phyloP scores from a whole-genome alignment of 352 stramenopile species.

The Halophytophthora batemanensis region DNA sequence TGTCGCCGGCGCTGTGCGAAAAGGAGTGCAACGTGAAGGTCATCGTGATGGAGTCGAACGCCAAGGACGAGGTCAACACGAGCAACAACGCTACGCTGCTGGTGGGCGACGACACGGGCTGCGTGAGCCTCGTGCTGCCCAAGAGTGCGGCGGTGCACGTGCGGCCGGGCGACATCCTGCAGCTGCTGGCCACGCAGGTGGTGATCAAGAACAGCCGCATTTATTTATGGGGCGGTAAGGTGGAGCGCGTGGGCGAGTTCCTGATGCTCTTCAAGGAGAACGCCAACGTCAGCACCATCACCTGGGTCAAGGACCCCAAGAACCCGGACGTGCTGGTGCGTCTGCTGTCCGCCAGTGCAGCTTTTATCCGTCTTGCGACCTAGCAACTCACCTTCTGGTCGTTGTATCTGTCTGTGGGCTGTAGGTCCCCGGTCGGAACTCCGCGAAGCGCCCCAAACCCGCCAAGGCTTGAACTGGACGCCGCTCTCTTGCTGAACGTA shows the following conservation, averaged over 20 bases:
- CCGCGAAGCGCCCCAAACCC: slow-evolving; percentile 53
- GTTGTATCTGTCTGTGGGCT: background rate
- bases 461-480: too few relatives aligned
- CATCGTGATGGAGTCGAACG: slow-evolving; percentile 80
- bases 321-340: slow-evolving; percentile 66
- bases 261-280: slow-evolving; percentile 85
- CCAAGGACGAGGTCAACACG: slow-evolving; percentile 71
- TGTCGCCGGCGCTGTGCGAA: slow-evolving; percentile 47
- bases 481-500: too few relatives aligned
- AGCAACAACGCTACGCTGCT: slow-evolving; percentile 82
- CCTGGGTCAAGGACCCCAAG: slow-evolving; percentile 78
- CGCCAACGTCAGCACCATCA: slow-evolving; percentile 77
- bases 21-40: slow-evolving; percentile 77
- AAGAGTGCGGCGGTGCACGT: slow-evolving; percentile 66
- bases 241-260: slow-evolving; percentile 85
- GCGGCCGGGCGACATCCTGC: slow-evolving; percentile 72
- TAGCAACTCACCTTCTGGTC: background rate
- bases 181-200: slow-evolving; percentile 62
- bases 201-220: slow-evolving; percentile 76
- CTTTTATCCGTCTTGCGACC: background rate
- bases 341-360: background rate
- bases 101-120: slow-evolving; percentile 79
- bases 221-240: slow-evolving; percentile 77
- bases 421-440: slow-evolving; percentile 57
- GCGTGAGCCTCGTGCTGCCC: slow-evolving; percentile 75